phyloP scores from a whole-genome alignment of 1,284 basidiomycete genomes.

The Austroboletus niveus region DNA sequence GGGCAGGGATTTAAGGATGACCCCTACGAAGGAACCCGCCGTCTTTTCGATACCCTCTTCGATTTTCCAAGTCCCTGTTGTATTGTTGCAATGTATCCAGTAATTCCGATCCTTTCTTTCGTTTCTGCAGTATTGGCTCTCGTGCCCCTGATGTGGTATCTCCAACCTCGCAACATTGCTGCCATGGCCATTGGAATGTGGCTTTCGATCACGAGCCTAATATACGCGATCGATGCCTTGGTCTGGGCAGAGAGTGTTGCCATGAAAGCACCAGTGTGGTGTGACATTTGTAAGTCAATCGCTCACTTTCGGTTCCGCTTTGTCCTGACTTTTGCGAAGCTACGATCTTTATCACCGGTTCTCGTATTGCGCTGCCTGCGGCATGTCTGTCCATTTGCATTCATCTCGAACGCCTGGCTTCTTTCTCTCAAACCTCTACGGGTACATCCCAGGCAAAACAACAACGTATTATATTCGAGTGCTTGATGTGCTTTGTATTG shows the following conservation, averaged over 20 bases:
- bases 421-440: constrained; percentile 17
- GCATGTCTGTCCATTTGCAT: constrained; percentile 49
- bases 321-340: constrained; percentile 35
- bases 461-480: constrained; percentile 44
- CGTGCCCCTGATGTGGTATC: constrained; percentile 36
- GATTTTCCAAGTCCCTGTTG: constrained; percentile 8
- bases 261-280: constrained; percentile 30
- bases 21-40: background rate
- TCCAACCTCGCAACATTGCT: constrained; percentile 47
- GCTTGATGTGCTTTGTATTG: constrained; percentile 49
- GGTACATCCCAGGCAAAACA: constrained; percentile 26
- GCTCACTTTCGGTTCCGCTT: background rate
- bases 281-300: constrained; percentile 35
- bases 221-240: constrained; percentile 32
- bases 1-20: constrained; percentile 18
- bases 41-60: constrained; percentile 11
- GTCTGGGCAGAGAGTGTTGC: constrained; percentile 27
- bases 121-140: constrained; percentile 43
- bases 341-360: constrained; percentile 44
- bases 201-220: constrained; percentile 31
- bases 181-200: constrained; percentile 41
- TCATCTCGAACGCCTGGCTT: constrained; percentile 32
- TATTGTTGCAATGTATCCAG: constrained; percentile 42
- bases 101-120: constrained; percentile 49
- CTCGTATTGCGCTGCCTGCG: constrained; percentile 45